These are phyloP conservation scores for Ganoderma resinaceum DNA, from an alignment of 1,284 basidiomycete species.

Conservation along the genomic window DNA sequence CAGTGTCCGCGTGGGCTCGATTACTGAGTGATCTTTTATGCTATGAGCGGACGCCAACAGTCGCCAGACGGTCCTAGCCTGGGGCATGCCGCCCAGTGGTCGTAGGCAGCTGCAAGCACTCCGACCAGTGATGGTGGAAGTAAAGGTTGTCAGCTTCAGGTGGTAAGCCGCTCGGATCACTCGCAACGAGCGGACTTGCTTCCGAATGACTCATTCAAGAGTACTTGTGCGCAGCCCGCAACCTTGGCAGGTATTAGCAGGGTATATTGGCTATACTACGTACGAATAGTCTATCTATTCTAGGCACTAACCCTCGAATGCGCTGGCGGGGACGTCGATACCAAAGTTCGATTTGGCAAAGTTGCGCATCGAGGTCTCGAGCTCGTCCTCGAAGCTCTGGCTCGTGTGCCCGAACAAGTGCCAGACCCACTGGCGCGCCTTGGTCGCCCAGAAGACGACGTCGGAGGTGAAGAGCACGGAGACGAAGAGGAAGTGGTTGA, in stretches of 20 bases:
- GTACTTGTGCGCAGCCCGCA: not conserved
- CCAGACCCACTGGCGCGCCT: conserved; percentile 57
- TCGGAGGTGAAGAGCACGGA: conserved; percentile 62
- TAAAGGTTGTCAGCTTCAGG: too few relatives aligned
- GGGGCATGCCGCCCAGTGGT: too few relatives aligned
- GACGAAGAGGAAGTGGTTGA: conserved; percentile 60
- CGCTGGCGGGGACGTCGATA: conserved; percentile 50
- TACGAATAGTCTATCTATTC: not conserved
- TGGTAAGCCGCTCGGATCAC: too few relatives aligned
- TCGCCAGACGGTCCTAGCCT: too few relatives aligned
- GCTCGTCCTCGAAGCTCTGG: conserved; percentile 66
- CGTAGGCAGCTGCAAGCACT: too few relatives aligned
- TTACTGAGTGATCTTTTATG: not conserved
- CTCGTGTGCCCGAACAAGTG: conserved; percentile 40
- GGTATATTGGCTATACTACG: not conserved
- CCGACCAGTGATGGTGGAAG: too few relatives aligned
- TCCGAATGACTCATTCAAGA: not conserved
- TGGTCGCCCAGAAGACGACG: conserved; percentile 61
- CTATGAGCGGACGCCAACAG: too few relatives aligned
- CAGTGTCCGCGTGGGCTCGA: too few relatives aligned
- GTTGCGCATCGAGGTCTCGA: conserved; percentile 64
- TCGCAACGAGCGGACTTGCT: not conserved
- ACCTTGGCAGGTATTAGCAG: not conserved
- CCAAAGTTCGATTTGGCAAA: conserved; percentile 68
- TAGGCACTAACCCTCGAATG: conserved; percentile 35